Conservation (phyloP, 441 rosid species). For the Adansonia rubrostipa region DNA sequence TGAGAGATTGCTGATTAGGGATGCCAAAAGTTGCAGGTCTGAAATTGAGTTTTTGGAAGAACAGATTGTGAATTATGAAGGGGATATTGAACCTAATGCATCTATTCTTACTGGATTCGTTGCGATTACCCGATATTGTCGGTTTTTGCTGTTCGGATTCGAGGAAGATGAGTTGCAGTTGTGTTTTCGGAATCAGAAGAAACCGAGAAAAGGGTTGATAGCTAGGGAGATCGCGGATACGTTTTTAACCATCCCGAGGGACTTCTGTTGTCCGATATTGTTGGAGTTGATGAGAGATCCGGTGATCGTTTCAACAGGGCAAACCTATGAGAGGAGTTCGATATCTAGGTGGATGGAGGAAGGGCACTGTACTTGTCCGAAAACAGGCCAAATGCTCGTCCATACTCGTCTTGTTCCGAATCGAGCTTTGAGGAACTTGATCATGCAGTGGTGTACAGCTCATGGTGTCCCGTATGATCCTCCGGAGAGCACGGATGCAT, state of each 20-base stretch:
- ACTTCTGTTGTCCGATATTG: slow-evolving; percentile 84
- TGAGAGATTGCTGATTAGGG: slow-evolving; percentile 56
- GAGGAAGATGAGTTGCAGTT: slow-evolving; percentile 61
- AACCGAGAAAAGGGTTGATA: slow-evolving; percentile 61
- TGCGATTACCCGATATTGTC: slow-evolving; percentile 71
- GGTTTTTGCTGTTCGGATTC: slow-evolving; percentile 77
- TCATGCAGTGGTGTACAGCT: slow-evolving; percentile 79
- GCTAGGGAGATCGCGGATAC: slow-evolving; percentile 73
- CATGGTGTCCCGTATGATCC: slow-evolving; percentile 66
- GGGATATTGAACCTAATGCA: slow-evolving; percentile 79
- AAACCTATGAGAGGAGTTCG: slow-evolving; percentile 83
- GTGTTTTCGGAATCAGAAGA: slow-evolving; percentile 52
- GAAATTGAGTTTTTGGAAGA: slow-evolving; percentile 92
- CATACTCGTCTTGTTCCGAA: slow-evolving; percentile 76
- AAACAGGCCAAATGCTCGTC: slow-evolving; percentile 76
- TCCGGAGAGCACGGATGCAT: slow-evolving; percentile 55
- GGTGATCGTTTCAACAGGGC: slow-evolving; percentile 82
- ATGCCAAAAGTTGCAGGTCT: slow-evolving; percentile 57
- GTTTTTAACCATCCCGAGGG: slow-evolving; percentile 66
- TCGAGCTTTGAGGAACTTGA: slow-evolving; percentile 83
- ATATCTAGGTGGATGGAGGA: slow-evolving; percentile 90
- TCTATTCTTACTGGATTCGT: slow-evolving; percentile 82
- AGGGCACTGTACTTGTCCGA: slow-evolving; percentile 85
- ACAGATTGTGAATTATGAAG: slow-evolving; percentile 79
- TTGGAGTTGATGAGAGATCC: slow-evolving; percentile 96